Percentiles rank a stretch among this genome's conserved stretches.
These are phyloP conservation scores for Knoxdaviesia capensis DNA, from an alignment of 2,329 filamentous ascomycete species.

Conservation along the genomic window DNA sequence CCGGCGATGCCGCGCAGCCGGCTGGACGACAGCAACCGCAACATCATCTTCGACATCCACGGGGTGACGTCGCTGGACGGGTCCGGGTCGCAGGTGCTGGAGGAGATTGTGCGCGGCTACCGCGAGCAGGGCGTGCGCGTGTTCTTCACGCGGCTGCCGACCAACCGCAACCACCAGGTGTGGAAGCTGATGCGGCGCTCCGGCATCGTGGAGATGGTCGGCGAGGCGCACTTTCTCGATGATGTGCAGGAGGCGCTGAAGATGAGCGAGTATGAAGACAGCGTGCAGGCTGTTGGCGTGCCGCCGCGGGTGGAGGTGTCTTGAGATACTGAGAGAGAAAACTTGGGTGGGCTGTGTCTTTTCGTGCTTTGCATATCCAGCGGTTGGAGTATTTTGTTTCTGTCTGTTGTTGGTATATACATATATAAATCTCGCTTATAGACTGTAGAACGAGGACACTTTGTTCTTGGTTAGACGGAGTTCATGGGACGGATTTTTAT, in stretches of 20 bases:
- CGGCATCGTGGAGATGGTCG: conserved; percentile 70
- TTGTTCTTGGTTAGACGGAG: no score
- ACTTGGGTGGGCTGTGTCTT: background rate
- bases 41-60: conserved; percentile 92
- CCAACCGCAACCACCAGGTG: conserved; percentile 28
- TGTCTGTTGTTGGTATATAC: background rate
- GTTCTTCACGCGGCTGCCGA: conserved; percentile 45
- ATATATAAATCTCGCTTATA: background rate
- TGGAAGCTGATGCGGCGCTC: conserved; percentile 56
- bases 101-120: conserved; percentile 73
- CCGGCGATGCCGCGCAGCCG: conserved; percentile 70
- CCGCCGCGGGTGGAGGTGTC: background rate
- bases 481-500: no score
- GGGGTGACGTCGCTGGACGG: conserved; percentile 92
- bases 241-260: conserved; percentile 72
- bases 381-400: background rate
- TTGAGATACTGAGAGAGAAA: background rate
- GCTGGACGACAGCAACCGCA: conserved; percentile 62
- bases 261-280: conserved; percentile 54
- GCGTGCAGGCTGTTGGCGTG: conserved; percentile 8
- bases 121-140: conserved; percentile 56
- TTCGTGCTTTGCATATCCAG: no score
- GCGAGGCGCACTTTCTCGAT: conserved; percentile 55
- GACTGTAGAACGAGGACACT: background rate
- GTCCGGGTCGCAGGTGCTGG: conserved; percentile 76